A percentile compares a stretch with the other conserved stretches of the same genome.
phyloP scores from a whole-genome alignment of 1,139 yeast genomes.

The Pichia sp. region DNA sequence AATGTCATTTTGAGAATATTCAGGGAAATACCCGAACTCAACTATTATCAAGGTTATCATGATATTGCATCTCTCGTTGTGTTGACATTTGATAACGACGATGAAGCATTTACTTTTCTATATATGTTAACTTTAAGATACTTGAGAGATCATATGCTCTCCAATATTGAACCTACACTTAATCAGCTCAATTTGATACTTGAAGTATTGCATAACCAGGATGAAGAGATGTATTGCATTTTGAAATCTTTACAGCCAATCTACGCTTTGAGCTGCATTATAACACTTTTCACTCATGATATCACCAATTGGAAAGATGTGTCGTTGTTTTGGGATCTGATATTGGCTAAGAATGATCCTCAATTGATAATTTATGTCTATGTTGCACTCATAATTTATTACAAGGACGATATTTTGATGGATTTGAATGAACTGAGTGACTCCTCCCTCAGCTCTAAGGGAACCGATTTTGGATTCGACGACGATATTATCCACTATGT shows the following conservation, averaged over 20 bases:
- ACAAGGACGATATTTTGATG: constrained; percentile 34
- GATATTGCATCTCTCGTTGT: constrained; percentile 73
- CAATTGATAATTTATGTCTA: constrained; percentile 45
- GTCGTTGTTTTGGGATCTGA: constrained; percentile 54
- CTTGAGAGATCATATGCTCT: constrained; percentile 80
- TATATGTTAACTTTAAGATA: constrained; percentile 54
- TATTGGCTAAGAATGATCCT: constrained; percentile 39
- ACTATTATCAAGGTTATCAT: constrained; percentile 90
- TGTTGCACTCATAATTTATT: constrained; percentile 39
- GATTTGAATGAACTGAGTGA: constrained; percentile 23
- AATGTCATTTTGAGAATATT: constrained; percentile 48
- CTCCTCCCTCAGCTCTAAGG: constrained; percentile 18
- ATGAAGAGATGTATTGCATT: constrained; percentile 40
- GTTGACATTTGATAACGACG: constrained; percentile 39
- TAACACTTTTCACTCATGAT: constrained; percentile 79
- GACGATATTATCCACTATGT: constrained; percentile 29
- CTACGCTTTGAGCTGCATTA: constrained; percentile 64
- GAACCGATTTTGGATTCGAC: constrained; percentile 32
- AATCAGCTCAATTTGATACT: constrained; percentile 63
- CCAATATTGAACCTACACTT: constrained; percentile 56
- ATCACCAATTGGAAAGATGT: constrained; percentile 41
- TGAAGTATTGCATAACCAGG: constrained; percentile 42
- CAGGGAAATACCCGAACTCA: constrained; percentile 49
- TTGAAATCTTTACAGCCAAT: constrained; percentile 43
- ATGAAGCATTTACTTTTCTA: constrained; percentile 39